Base-by-base conservation (phyloP, 805 yeast genomes). In the Barnettozyma sp. region DNA sequence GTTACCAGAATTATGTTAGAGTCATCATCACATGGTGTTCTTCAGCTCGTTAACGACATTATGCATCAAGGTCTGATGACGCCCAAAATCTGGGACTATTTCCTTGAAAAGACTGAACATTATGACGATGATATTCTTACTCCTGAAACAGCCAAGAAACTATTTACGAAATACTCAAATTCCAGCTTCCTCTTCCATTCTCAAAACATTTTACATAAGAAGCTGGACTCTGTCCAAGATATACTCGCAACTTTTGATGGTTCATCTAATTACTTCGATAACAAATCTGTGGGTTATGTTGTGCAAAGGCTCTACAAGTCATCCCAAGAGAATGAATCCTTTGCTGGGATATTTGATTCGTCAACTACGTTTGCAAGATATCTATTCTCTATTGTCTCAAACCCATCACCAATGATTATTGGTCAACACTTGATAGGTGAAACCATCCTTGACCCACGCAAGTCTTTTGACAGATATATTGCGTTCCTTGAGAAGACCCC, bases 361-460 rank as follows among this genome's bases (percentile, higher is more conserved):
- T 44, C 45, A 7, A 12, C 31, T 12, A 43, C 50, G 22, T 51
- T 39, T 36, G 51, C 54, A 3, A 41, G 59, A 14, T 39, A 43
- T 15, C 14, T 54, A 2, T 48, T 52, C 24, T 34, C 39, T 6
- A 31, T 42, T 3, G n/a, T 54, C 4, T 35, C 41, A 1, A 26
- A 33, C 7, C 51, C 50, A 8, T 31, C 49, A 1, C 28, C 46
- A 7, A 31, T 46, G 4, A 36, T 46, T 1, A 30, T 50, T 16
- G 54, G 58, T 3, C 39, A 35, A 20, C 41, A 45, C 10, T 42
- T 54, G 6, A 33, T 40, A 9, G 52, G 47, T 11, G 71, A 66
- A 42, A 46, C 68, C 0, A 37, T 54, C 5, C 35, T 55, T 6
- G 46, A 56, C 13, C 68, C 70, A 0, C 26, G 44, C 6, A 39